These are phyloP conservation scores for Trifolium dubium DNA, from an alignment of 306 rosid species.

Conservation along the genomic window DNA sequence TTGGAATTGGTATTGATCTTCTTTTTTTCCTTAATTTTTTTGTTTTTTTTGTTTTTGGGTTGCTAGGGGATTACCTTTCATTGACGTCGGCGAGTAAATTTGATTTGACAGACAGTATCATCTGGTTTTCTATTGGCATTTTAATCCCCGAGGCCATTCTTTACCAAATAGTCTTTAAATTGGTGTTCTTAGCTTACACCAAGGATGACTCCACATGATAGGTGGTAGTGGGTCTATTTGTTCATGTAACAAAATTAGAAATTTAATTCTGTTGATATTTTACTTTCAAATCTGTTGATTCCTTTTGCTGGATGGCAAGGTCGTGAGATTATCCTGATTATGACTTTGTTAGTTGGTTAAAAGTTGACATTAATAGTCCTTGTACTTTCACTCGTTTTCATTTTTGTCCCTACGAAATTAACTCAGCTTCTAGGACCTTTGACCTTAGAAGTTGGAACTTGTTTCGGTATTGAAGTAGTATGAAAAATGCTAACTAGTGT, in stretches of 20 bases:
- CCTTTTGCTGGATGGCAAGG: slow-evolving; percentile 18
- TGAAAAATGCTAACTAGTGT: too few relatives aligned
- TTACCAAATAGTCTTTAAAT: slow-evolving; percentile 29
- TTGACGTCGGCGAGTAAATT: slow-evolving; percentile 62
- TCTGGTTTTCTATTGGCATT: slow-evolving; percentile 34
- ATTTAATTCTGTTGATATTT: not conserved
- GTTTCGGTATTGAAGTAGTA: not conserved
- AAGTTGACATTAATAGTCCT: not conserved
- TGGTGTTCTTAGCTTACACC: slow-evolving; percentile 27
- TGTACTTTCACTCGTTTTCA: slow-evolving; percentile 5
- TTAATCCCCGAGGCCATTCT: slow-evolving; percentile 38
- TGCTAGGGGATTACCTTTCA: slow-evolving; percentile 67
- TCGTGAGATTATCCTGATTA: slow-evolving; percentile 1
- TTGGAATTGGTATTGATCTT: slow-evolving; percentile 36
- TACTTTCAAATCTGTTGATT: slow-evolving; percentile 15
- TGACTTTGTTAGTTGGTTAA: not conserved
- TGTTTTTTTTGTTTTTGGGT: slow-evolving; percentile 32
- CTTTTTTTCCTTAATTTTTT: slow-evolving; percentile 17
- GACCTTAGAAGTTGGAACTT: slow-evolving; percentile 21
- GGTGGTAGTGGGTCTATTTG: slow-evolving; percentile 6
- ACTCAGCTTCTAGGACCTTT: slow-evolving; percentile 2
- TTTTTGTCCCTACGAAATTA: not conserved
- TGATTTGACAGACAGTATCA: slow-evolving; percentile 36
- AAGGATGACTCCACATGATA: not conserved
- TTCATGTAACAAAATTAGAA: slow-evolving; percentile 25